These are phyloP conservation scores for Acanthamoeba lugdunensis DNA, from an alignment of 208 protist species.

Conservation along the genomic window DNA sequence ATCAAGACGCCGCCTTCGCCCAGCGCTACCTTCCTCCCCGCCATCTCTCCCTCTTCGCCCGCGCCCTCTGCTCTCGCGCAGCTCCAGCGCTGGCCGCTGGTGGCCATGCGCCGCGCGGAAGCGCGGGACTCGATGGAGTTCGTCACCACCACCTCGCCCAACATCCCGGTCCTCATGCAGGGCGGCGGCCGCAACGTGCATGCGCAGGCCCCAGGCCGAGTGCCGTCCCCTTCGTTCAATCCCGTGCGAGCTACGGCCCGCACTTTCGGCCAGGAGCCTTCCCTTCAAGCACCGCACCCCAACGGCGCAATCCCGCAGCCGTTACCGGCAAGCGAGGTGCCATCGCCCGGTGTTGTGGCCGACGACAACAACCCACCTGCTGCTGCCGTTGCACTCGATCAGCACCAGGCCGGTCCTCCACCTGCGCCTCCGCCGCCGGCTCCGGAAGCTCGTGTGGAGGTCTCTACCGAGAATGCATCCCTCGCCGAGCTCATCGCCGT, in stretches of 20 bases:
- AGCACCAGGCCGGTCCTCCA: background rate
- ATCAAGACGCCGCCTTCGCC: constrained; percentile 47
- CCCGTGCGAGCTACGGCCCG: background rate
- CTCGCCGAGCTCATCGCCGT: background rate
- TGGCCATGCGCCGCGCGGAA: constrained; percentile 34
- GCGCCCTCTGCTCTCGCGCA: background rate
- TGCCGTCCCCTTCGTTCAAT: background rate
- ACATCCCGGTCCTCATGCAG: constrained; percentile 19
- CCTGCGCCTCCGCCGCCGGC: background rate
- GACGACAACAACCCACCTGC: background rate
- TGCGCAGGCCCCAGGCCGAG: background rate
- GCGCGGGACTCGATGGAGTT: constrained; percentile 31
- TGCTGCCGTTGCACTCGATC: background rate
- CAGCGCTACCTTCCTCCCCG: constrained; percentile 45
- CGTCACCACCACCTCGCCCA: constrained; percentile 31
- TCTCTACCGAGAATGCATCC: background rate
- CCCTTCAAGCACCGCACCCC: background rate
- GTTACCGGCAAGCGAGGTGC: background rate
- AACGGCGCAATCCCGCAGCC: background rate
- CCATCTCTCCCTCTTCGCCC: constrained; percentile 52
- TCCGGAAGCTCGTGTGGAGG: background rate
- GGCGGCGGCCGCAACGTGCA: background rate
- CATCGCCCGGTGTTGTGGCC: background rate
- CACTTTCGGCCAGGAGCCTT: background rate
- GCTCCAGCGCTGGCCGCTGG: constrained; percentile 9